Base-by-base conservation (phyloP, 2,329 filamentous ascomycete genomes). In the Claviceps humidiphila region DNA sequence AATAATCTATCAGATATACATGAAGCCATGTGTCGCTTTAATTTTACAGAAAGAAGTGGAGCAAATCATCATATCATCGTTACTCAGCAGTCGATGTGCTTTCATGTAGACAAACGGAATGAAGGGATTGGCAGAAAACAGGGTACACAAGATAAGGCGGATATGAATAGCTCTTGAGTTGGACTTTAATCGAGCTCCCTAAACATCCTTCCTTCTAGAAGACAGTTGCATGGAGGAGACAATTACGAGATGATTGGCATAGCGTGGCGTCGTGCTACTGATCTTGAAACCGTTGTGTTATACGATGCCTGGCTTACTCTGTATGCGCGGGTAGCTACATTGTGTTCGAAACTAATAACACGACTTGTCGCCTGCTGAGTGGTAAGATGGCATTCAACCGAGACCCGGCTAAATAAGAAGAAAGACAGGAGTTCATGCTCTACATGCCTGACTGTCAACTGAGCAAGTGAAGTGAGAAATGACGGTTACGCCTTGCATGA, bases 331-430 rank as follows among this genome's bases (percentile, higher is more conserved):
- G 16, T 17, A 43, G 30, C 43, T 39, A 30, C 50, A 7, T 46
- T 41, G 20, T 24, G 34, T 43, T 85, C n/a, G 51, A 42, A 22
- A 17, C 14, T 13, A 5, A 43, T 26, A 38, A 30, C n/a, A n/a
- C 50, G 11, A 38, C 5, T 24, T 26, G 13, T 24, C 9, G n/a
- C 11, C 16, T 46, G 38, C 5, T 37, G 8, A 17, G 20, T n/a
- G 26, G 45, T 3, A 17, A 40, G 24, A 7, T 16, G 6, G 16
- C 11, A 38, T 38, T n/a, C 26, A 4, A 34, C n/a, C 17, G 11
- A 39, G 1, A 22, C 4, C 30, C 30, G 16, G 17, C 43, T 17
- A 16, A 26, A 47, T 2, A 4, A 11, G 17, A 24, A 13, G 26
- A 5, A 5, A 17, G 34, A 46, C 7, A 34, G 16, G 34, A 7